phyloP scores from a whole-genome alignment of 2,329 filamentous ascomycete species.

The Colletotrichum cereale region DNA sequence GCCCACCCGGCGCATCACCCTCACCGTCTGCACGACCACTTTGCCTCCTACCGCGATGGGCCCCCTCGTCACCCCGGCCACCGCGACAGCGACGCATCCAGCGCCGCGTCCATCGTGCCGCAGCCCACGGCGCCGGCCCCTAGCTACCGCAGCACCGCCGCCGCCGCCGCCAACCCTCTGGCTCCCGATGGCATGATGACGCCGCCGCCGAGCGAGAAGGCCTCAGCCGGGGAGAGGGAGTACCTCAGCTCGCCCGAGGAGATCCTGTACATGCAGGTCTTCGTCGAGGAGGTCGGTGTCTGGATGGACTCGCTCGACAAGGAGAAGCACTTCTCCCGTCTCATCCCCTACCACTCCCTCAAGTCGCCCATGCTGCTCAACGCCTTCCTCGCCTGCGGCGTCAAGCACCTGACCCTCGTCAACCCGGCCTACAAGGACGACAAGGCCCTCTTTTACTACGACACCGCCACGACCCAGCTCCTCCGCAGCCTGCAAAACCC shows the following conservation, averaged over 20 bases:
- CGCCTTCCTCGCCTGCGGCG: conserved; percentile 89
- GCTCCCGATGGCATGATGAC: conserved; percentile 52
- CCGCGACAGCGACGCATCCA: conserved; percentile 54
- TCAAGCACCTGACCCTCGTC: conserved; percentile 80
- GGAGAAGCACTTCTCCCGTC: conserved; percentile 85
- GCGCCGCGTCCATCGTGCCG: conserved; percentile 54
- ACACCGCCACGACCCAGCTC: conserved; percentile 84
- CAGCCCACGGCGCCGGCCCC: conserved; percentile 51
- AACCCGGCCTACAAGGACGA: conserved; percentile 79
- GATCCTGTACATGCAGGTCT: conserved; percentile 90
- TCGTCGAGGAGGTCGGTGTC: conserved; percentile 87
- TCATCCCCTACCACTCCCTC: conserved; percentile 86
- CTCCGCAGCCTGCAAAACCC: conserved; percentile 84
- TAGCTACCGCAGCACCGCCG: conserved; percentile 42
- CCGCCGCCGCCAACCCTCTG: conserved; percentile 44
- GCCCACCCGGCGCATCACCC: conserved; percentile 44
- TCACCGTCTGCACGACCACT: conserved; percentile 28
- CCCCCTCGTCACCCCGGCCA: conserved; percentile 43
- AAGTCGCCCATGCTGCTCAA: conserved; percentile 90
- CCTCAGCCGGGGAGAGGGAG: conserved; percentile 59
- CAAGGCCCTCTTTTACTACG: conserved; percentile 85
- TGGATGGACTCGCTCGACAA: conserved; percentile 97
- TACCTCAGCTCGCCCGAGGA: conserved; percentile 82
- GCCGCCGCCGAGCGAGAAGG: conserved; percentile 56
- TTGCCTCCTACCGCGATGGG: conserved; percentile 21